A percentile compares a stretch with the other conserved stretches of the same genome.
Evolutionary conservation across 345 rosid genomes (phyloP).

Genomic region (Eucalyptus leucophloia): DNA sequence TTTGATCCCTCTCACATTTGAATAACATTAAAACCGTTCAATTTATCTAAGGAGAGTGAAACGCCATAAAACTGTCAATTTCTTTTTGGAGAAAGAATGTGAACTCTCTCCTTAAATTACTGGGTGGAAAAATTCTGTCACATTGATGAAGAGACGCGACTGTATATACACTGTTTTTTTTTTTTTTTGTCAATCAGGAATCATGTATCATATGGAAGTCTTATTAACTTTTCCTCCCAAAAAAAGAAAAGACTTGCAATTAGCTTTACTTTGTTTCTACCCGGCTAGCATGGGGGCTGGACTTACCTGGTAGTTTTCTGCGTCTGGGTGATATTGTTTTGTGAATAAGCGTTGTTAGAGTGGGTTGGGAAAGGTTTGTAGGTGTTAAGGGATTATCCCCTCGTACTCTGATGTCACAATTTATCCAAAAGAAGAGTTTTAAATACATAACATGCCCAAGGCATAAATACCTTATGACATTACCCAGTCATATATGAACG

Average conservation of each 20-base stretch:
- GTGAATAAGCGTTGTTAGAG: neutral
- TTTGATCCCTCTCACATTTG: accelerated
- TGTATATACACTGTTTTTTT: neutral
- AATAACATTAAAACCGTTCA: no score
- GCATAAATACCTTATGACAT: neutral
- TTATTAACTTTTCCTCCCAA: neutral
- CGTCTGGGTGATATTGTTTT: neutral
- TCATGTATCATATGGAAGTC: neutral
- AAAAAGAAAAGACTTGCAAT: neutral
- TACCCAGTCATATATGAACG: neutral
- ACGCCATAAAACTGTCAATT: no score
- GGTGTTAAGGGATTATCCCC: neutral
- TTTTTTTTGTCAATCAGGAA: neutral
- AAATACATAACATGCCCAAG: neutral
- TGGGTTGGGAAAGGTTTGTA: neutral
- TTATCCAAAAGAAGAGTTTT: neutral
- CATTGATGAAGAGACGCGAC: no score
- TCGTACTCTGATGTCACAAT: neutral
- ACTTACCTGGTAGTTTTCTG: neutral
- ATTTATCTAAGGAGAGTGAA: no score
- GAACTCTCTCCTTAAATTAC: no score
- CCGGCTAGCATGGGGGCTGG: accelerated
- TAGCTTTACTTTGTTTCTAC: neutral
- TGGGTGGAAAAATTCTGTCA: no score
- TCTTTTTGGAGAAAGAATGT: no score